Base-by-base conservation (phyloP, 345 rosid genomes). In the Brassica rapa region DNA sequence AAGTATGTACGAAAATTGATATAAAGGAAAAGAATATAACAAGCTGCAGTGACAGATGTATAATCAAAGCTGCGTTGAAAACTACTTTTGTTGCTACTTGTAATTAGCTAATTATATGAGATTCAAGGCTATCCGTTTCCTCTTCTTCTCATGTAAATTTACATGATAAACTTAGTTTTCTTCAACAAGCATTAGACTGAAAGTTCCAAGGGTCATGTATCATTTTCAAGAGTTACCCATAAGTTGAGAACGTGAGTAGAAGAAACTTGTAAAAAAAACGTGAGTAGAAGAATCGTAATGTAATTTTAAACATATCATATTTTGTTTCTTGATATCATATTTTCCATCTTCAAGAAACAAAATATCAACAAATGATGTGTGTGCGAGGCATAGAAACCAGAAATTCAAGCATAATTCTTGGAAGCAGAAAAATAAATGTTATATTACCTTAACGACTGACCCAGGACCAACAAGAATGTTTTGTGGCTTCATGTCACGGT, bases 401-500 rank as follows among this genome's bases (percentile, higher is more conserved):
- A 39, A 39, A 32, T 32, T 32, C 35, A 32, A 32, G 35, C 35
- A 32, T 32, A 32, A 32, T 32, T 32, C 35, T 6, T 32, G 35
- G 35, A 32, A 32, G 35, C 35, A 32, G 35, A 32, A 32, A 39
- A 39, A 39, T 12, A 9, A 39, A 39, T 12, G 46, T 39, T 39
- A 39, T 9, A 39, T 39, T 39, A 39, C 46, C 46, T 39, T 95
- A 63, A 95, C 95, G 62, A 95, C 82, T 63, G 98, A 89, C 8
- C 95, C 96, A 74, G 98, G 90, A 81, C 99, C 95, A 66, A 95
- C 93, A 71, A 93, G 93, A 80, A 95, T 95, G 86, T 95, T 95
- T 68, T 95, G 99, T n/a, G 99, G 99, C 85, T 95, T 95, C 99
- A 95, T 91, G 77, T 95, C 99, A 68, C 98, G 93, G 83, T 95